phyloP scores from a whole-genome alignment of 2,329 filamentous ascomycete species.

The Microdochium paspali region DNA sequence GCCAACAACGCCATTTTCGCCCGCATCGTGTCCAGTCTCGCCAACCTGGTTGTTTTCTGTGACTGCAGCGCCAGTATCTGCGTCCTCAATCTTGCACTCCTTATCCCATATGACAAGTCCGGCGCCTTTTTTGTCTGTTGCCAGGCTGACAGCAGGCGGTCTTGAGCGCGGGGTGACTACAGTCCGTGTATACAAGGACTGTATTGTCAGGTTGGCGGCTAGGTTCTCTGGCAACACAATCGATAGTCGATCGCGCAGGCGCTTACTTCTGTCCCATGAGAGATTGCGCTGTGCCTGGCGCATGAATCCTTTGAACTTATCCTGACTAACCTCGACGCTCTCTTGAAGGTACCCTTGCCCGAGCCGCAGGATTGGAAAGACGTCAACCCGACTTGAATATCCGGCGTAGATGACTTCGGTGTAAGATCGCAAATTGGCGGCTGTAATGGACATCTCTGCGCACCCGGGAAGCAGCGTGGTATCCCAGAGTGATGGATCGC shows the following conservation, averaged over 20 bases:
- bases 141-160: slow-evolving; percentile 1
- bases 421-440: neutral
- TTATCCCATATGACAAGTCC: slow-evolving; percentile 1
- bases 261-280: neutral
- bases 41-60: neutral
- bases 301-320: neutral
- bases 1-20: slow-evolving; percentile 19
- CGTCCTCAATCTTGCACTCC: neutral
- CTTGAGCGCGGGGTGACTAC: neutral
- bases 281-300: neutral
- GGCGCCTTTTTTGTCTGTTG: neutral
- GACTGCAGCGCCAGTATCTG: neutral
- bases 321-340: neutral
- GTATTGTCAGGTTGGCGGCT: neutral
- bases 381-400: neutral
- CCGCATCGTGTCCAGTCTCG: slow-evolving; percentile 15
- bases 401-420: neutral
- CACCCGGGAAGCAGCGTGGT: neutral
- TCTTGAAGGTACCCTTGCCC: neutral
- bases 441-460: neutral
- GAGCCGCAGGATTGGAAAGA: neutral
- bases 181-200: neutral
- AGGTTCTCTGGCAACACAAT: neutral
- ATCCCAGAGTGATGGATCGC: neutral
- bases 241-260: neutral